Base-by-base conservation (phyloP, 1,139 yeast genomes). In the Candida anutae region DNA sequence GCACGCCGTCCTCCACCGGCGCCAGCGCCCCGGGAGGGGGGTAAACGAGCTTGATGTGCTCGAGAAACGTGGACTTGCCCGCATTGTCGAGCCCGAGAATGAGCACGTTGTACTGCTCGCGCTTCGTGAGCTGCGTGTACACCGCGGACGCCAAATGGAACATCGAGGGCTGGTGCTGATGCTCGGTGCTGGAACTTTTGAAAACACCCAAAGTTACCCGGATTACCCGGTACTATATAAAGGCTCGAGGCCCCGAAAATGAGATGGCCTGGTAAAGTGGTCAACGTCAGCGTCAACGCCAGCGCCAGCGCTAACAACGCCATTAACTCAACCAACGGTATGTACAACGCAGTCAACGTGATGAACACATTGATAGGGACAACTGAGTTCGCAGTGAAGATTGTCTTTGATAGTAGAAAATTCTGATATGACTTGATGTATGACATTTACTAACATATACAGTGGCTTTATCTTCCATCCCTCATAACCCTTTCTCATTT, bases 71-170 rank as follows among this genome's bases (percentile, higher is more conserved):
- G 12, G 97, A 88, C 51, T 90, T 90, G 3, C 98, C 98, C 0
- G 97, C 95, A 60, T 88, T 87, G 53, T 90, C 97, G 25, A 90
- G 69, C 12, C 98, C 98, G 17, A 90, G 62, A 22, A 90, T 82
- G 23, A 90, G 64, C 4, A 90, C 73, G 35, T 65, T 64, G 42
- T 65, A 65, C 46, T 64, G 70, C 37, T 65, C 72, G 31, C 69
- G 50, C 41, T 62, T 60, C 35, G 69, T 62, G 42, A 63, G 65
- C 40, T 64, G 69, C 4, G 70, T 60, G 39, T 65, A 65, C 27
- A 65, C 45, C 16, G 71, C 63, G 23, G 68, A 60, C 13, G 66
- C 72, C 27, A 65, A 47, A 37, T 65, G 72, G 39, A 65, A 65
- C 72, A 65, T 65, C 24, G 19, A 17, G 19, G 19, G 6, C 9